Base-by-base conservation (phyloP, 73 alveolate species). In the Blepharisma stoltei region DNA sequence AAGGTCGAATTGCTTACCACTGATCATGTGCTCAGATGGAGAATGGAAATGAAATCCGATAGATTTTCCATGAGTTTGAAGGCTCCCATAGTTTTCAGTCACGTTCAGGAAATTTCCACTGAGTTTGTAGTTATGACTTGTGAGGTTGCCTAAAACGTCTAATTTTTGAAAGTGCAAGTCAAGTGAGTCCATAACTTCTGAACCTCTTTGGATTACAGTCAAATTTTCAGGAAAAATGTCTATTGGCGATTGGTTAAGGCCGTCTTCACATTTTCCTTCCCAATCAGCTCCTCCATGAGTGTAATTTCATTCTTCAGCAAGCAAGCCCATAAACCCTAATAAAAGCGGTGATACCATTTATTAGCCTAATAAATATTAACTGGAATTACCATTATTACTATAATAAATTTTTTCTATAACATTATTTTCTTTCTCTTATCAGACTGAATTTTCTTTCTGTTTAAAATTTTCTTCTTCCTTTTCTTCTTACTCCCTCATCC, bases 11-110 rank as follows among this genome's bases (percentile, higher is more conserved):
- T 54, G 83, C 37, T 71, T 76, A 78, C 83, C 85, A 55, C 78
- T 66, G 8, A 88, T n/a, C 60, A 71, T 54, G 81, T 88, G 90
- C 38, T 88, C 95, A 41, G 87, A 55, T 23, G 81, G 54, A 65
- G 89, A 80, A 80, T 88, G 95, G 47, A 88, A 85, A 76, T 84
- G 89, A 18, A 88, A 14, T 45, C 78, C 77, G 18, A 80, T 45
- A 41, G 79, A 11, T 6, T 45, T 68, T 53, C 53, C 76, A 21
- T 25, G 52, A 66, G 25, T 54, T 67, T 44, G 73, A 11, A 48
- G 70, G 54, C 45, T 75, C 6, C 54, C 65, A 21, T 78, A 75
- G 50, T 53, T 70, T 38, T 76, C 70, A 32, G 55, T 25, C 43
- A 87, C 54, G 67, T 9, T 77, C n/a, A 86, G 84, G 27, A 69